Evolutionary conservation across 2,329 filamentous ascomycete species (phyloP).

Genomic region (Fusarium globosum): DNA sequence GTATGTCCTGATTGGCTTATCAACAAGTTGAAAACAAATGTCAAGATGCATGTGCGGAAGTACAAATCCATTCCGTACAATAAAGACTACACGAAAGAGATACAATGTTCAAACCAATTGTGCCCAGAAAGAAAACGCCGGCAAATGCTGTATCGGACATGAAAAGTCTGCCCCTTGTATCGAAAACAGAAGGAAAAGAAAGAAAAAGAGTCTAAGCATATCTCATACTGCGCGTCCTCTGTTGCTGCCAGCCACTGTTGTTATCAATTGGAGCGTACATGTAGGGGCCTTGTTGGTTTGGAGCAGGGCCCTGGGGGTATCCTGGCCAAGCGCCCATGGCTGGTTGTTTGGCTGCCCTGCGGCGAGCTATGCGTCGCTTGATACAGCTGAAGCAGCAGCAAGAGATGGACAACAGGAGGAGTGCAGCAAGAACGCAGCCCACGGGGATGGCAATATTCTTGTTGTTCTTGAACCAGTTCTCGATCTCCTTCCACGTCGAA

Average conservation of each 20-base stretch:
- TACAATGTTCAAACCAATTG: slow-evolving; percentile 4
- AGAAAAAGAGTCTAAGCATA: slow-evolving; percentile 42
- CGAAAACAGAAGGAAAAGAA: neutral
- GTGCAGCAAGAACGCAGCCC: slow-evolving; percentile 74
- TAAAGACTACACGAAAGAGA: neutral
- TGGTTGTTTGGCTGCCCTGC: slow-evolving; percentile 42
- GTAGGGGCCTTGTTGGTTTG: slow-evolving; percentile 36
- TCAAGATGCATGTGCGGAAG: slow-evolving; percentile 2
- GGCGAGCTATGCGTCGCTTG: slow-evolving; percentile 40
- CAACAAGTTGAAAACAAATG: slow-evolving; percentile 2
- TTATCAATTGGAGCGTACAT: slow-evolving; percentile 36
- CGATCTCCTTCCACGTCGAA: slow-evolving; percentile 75
- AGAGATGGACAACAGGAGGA: slow-evolving; percentile 76
- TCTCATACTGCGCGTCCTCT: slow-evolving; percentile 44
- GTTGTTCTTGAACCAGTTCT: slow-evolving; percentile 80
- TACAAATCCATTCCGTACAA: neutral
- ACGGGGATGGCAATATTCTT: slow-evolving; percentile 86
- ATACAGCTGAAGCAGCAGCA: slow-evolving; percentile 70
- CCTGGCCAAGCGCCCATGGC: slow-evolving; percentile 44
- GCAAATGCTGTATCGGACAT: slow-evolving; percentile 31
- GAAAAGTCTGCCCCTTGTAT: neutral
- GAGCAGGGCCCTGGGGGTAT: slow-evolving; percentile 27
- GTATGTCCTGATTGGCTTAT: slow-evolving; percentile 12
- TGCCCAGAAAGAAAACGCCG: slow-evolving; percentile 36
- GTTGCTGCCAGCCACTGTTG: slow-evolving; percentile 31